Conservation (phyloP, 2,329 filamentous ascomycete species). For the Herpomyces periplanetae region DNA sequence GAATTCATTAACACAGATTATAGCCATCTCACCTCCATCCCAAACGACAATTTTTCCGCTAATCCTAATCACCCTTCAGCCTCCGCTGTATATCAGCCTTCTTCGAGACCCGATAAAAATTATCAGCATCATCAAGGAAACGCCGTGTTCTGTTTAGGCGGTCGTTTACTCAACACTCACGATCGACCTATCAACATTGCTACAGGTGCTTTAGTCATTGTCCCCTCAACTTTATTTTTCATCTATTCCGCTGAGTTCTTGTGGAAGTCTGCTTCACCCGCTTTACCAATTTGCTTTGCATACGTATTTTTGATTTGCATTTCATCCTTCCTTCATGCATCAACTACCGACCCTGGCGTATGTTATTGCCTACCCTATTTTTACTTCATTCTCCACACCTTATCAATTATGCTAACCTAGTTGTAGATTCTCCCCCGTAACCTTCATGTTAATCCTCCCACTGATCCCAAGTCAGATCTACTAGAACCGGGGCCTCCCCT, state of each 20-base stretch:
- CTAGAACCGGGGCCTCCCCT: constrained; percentile 42
- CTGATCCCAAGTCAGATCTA: constrained; percentile 35
- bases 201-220: constrained; percentile 36
- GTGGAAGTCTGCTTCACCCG: constrained; percentile 52
- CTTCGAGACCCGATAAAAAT: constrained; percentile 20
- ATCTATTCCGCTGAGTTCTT: constrained; percentile 45
- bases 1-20: constrained; percentile 12
- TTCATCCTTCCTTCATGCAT: constrained; percentile 76
- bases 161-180: constrained; percentile 50
- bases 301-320: constrained; percentile 71
- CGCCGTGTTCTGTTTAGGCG: constrained; percentile 51
- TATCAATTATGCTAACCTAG: constrained; percentile 2
- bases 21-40: constrained; percentile 5
- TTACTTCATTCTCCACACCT: constrained; percentile 1
- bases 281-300: constrained; percentile 52
- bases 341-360: constrained; percentile 64
- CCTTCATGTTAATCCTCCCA: constrained; percentile 46
- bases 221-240: constrained; percentile 52
- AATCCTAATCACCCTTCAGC: constrained; percentile 45
- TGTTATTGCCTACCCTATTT: constrained; percentile 8
- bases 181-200: constrained; percentile 60
- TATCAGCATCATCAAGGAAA: constrained; percentile 83
- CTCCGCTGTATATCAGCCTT: constrained; percentile 35
- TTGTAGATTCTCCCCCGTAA: constrained; percentile 63
- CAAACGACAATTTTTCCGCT: constrained; percentile 12